Evolutionary conservation across 768 basidiomycete species (phyloP).

Genomic region (Leccinum pellstonianum): DNA sequence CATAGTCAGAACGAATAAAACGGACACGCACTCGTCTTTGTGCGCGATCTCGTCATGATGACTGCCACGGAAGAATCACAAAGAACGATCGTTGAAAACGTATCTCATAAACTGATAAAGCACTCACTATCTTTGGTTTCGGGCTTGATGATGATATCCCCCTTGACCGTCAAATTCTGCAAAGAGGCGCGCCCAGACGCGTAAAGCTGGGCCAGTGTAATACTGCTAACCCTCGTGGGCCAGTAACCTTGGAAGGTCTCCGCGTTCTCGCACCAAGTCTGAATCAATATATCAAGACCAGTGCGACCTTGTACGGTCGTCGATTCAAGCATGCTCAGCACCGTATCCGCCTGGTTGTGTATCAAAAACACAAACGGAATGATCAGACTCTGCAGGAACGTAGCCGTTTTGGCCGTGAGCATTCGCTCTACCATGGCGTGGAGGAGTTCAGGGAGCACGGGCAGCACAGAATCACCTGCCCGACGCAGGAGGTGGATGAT

Average conservation of each 20-base stretch:
- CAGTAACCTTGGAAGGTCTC: slow-evolving; percentile 95
- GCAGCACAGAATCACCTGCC: slow-evolving; percentile 75
- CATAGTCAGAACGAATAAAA: slow-evolving; percentile 12
- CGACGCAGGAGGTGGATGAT: slow-evolving; percentile 89
- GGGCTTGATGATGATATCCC: slow-evolving; percentile 83
- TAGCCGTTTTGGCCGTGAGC: slow-evolving; percentile 82
- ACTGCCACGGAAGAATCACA: slow-evolving; percentile 48
- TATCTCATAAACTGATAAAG: slow-evolving; percentile 9
- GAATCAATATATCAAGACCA: slow-evolving; percentile 84
- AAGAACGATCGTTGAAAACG: slow-evolving; percentile 16
- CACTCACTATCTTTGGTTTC: slow-evolving; percentile 78
- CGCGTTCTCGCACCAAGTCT: slow-evolving; percentile 93
- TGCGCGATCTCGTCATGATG: slow-evolving; percentile 94
- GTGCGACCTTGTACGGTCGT: slow-evolving; percentile 57
- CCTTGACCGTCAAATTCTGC: slow-evolving; percentile 75
- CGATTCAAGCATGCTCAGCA: slow-evolving; percentile 73
- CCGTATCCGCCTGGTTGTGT: slow-evolving; percentile 78
- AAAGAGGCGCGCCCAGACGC: slow-evolving; percentile 63
- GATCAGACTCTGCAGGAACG: slow-evolving; percentile 89
- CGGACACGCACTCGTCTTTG: slow-evolving; percentile 69
- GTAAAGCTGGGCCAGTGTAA: slow-evolving; percentile 79
- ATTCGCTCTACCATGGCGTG: slow-evolving; percentile 82
- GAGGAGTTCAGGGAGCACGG: slow-evolving; percentile 84
- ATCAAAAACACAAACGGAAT: slow-evolving; percentile 94
- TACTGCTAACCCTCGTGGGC: slow-evolving; percentile 81